Base-by-base conservation (phyloP, 1,284 basidiomycete genomes). In the Afroboletus lepidellus region DNA sequence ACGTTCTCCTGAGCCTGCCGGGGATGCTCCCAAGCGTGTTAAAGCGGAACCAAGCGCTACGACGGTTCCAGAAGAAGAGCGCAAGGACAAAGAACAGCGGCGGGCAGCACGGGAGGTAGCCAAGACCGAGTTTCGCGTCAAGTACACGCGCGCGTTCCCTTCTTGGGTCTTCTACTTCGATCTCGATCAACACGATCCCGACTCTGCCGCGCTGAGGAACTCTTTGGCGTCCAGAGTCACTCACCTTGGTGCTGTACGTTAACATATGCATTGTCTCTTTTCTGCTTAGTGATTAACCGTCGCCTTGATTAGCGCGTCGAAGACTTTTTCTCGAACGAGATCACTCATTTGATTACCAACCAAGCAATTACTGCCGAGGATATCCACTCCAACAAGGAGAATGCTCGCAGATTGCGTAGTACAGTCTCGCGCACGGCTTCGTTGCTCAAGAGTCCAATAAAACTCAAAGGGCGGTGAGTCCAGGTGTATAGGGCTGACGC, bases 91-190 rank as follows among this genome's bases (percentile, higher is more conserved):
- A 55, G 75, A 78, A 29, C 70, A 69, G 33, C 70, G 60, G 43
- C 71, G 73, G 39, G 66, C 72, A 2, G 80, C 83, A 56, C 77
- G 82, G 34, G 83, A 87, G 60, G 73, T 76, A 55, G 79, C 81
- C 59, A 80, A 83, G 55, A 77, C 78, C 18, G 87, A 91, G 60
- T 98, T 94, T 76, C 83, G 82, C 59, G 70, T 80, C 39, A 97
- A 94, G 74, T 98, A 94, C 72, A 81, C 80, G 50, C 82, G 83
- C 52, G 90, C 87, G 16, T 96, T 98, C 71, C 92, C 92, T 2
- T 76, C 71, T 24, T 93, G 88, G 75, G 81, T 78, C 18, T 96
- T 98, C 73, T 90, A 94, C 70, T 89, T 98, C 67, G 92, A 94
- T 63, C 70, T 78, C 34, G 79, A 89, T 57, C 79, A 80, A 59